Conservation (phyloP, 108 stramenopile genomes). For the Pinguiococcus pyrenoidosus region DNA sequence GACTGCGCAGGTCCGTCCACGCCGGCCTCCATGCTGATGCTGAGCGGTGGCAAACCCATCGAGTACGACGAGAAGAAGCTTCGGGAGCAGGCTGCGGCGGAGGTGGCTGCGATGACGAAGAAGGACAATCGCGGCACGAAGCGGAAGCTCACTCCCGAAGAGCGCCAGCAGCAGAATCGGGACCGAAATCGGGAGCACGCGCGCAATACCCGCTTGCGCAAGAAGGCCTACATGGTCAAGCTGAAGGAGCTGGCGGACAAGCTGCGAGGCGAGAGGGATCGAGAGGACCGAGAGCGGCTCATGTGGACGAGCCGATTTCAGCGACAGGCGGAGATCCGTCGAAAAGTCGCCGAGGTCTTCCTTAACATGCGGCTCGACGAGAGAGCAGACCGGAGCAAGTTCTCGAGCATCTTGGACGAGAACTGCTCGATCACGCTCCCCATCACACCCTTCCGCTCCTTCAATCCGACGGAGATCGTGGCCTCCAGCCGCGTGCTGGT, state of each 20-base stretch:
- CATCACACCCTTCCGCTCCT: conserved; percentile 47
- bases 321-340: neutral
- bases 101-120: neutral
- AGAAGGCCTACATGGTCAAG: conserved; percentile 85
- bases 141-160: conserved; percentile 41
- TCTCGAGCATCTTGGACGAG: conserved; percentile 70
- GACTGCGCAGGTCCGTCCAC: no score
- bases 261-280: conserved; percentile 61
- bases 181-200: conserved; percentile 94
- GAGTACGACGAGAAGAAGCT: no score
- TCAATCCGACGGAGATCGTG: conserved; percentile 68
- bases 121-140: neutral
- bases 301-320: neutral
- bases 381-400: conserved; percentile 15
- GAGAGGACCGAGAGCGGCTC: conserved; percentile 45
- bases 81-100: no score
- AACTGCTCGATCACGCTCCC: conserved; percentile 34
- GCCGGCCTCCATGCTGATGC: no score
- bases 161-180: conserved; percentile 52
- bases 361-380: conserved; percentile 56
- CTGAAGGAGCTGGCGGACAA: conserved; percentile 78
- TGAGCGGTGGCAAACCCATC: no score
- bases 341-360: conserved; percentile 17
- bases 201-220: conserved; percentile 81
- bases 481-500: conserved; percentile 64